Base-by-base conservation (phyloP, 306 rosid species). In the Pterocarpus santalinus region DNA sequence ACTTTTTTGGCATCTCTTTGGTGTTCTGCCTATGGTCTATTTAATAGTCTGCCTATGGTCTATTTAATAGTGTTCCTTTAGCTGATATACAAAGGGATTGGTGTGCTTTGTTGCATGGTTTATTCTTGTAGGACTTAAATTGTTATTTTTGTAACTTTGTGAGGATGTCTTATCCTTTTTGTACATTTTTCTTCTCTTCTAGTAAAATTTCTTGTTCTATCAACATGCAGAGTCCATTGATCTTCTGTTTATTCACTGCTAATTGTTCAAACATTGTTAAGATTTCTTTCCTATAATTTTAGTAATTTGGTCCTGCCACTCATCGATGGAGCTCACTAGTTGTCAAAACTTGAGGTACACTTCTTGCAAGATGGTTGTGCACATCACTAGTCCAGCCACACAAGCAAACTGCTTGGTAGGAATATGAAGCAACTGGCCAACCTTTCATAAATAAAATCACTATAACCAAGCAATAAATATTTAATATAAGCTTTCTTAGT, bases 211-310 rank as follows among this genome's bases (percentile, higher is more conserved):
- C 28, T 22, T 22, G 28, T 22, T 22, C 28, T 2, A 49, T 47
- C 33, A 83, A 58, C 57, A 57, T 38, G 66, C 32, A 65, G 38
- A 81, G 30, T 56, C 62, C 67, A 14, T 60, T 58, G 46, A 65
- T 57, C 12, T 10, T 68, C 41, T 75, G 46, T 38, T 47, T 69
- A 62, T 69, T 49, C 62, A 79, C 43, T 5, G 56, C 43, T 58
- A 70, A 71, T 77, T 43, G 65, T 46, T 46, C 76, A 78, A 77
- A 55, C 16, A 53, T 39, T 73, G 44, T 68, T 39, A 36, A 51
- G 36, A 83, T 75, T 75, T 16, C 49, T 46, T 70, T 60, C 51
- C 33, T 33, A 68, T 38, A 57, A 3, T 49, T 67, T 32, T 44
- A 10, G 36, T 38, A 47, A 73, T 47, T 38, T 51, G 49, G 30